These are phyloP conservation scores for Apiospora marii DNA, from an alignment of 2,329 filamentous ascomycete genomes.

Conservation along the genomic window DNA sequence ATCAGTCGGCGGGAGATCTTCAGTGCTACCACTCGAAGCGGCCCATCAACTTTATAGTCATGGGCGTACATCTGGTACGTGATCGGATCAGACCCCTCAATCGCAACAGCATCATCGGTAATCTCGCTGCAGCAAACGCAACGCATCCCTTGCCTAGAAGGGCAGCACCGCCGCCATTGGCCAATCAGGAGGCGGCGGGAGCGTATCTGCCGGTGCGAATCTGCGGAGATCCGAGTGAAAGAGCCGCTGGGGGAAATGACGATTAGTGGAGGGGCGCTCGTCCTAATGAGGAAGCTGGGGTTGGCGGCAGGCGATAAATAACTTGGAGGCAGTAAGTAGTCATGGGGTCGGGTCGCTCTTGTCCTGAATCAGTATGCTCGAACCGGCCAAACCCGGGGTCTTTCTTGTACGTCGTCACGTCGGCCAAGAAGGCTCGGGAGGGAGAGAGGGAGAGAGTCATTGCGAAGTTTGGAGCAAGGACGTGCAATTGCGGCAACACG, in stretches of 20 bases:
- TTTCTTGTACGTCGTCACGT: neutral
- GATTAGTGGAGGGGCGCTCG: neutral
- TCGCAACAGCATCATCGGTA: neutral
- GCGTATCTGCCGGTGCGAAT: slow-evolving; percentile 11
- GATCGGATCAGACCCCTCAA: neutral
- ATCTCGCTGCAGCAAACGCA: neutral
- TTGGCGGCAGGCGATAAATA: neutral
- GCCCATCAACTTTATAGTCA: neutral
- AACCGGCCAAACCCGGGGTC: neutral
- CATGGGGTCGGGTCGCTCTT: neutral
- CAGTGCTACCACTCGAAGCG: neutral
- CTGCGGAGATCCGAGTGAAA: neutral
- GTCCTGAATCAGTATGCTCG: neutral
- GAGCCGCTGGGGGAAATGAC: neutral
- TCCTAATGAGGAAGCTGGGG: slow-evolving; percentile 12
- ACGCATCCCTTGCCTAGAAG: slow-evolving; percentile 3
- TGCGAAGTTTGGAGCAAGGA: neutral
- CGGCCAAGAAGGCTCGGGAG: neutral
- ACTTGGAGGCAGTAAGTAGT: neutral
- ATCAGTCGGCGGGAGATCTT: neutral
- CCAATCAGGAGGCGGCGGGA: neutral
- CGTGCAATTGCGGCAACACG: slow-evolving; percentile 16
- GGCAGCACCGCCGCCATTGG: neutral
- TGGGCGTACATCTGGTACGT: neutral
- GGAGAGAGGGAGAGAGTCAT: neutral